Percentiles rank a stretch among this genome's conserved stretches.
phyloP scores from a whole-genome alignment of 2,329 filamentous ascomycete species.

The Dactylellina cionopaga region DNA sequence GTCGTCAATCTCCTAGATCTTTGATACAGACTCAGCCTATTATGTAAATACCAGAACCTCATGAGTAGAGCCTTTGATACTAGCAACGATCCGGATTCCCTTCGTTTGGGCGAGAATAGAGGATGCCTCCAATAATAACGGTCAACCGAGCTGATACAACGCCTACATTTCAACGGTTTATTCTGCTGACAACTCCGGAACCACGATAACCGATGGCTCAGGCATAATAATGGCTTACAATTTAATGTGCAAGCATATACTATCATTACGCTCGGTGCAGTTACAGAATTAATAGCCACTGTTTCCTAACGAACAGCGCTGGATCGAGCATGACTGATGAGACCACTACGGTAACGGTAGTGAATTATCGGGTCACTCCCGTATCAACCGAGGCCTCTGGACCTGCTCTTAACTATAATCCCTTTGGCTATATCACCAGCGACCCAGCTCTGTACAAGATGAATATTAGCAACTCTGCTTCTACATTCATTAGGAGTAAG shows the following conservation, averaged over 20 bases:
- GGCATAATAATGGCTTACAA: not conserved
- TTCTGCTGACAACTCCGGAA: not conserved
- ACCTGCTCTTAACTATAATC: not conserved
- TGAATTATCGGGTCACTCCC: not conserved
- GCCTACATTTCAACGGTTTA: not conserved
- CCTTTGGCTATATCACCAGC: conserved; percentile 8
- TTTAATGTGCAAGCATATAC: not conserved
- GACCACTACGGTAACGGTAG: not conserved
- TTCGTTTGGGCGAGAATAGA: no score
- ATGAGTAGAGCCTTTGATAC: no score
- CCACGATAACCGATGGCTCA: not conserved
- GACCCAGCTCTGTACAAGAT: not conserved
- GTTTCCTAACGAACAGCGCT: no score
- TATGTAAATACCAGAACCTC: no score
- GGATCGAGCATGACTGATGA: conserved; percentile 8
- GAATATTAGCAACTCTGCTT: not conserved
- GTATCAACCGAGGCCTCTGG: not conserved
- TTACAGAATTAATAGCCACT: no score
- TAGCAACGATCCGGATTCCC: no score
- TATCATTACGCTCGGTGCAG: no score
- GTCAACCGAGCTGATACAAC: not conserved
- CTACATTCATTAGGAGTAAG: not conserved
- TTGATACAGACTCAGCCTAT: no score
- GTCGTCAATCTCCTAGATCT: no score
- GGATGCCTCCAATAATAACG: not conserved